These are phyloP conservation scores for Clarkia xantiana DNA, from an alignment of 345 rosid species.

Conservation along the genomic window DNA sequence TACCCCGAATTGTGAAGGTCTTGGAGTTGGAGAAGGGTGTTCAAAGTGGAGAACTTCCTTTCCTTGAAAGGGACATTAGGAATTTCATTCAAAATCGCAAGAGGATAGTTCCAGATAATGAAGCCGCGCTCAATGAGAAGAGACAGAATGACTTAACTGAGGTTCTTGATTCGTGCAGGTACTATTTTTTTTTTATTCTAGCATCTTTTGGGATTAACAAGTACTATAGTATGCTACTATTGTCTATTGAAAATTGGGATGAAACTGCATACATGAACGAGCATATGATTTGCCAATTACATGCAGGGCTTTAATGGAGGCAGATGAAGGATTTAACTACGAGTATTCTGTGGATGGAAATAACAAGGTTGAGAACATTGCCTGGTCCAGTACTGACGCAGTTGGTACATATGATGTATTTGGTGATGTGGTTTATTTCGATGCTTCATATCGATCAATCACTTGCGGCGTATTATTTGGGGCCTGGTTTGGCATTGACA, in stretches of 20 bases:
- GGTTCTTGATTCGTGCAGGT: conserved; percentile 66
- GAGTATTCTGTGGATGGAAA: conserved; percentile 52
- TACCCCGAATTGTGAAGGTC: conserved; percentile 72
- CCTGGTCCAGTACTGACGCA: conserved; percentile 77
- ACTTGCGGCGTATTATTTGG: conserved; percentile 78
- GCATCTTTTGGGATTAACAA: too few species aligned
- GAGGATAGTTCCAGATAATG: conserved; percentile 75
- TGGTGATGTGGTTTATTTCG: conserved; percentile 75
- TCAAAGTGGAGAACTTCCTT: conserved; percentile 73
- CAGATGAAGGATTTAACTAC: conserved; percentile 50
- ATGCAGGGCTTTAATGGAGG: conserved; percentile 53
- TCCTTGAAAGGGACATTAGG: conserved; percentile 86
- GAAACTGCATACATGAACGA: too few species aligned
- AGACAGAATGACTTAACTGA: conserved; percentile 56
- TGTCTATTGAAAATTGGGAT: too few species aligned
- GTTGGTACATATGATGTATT: conserved; percentile 34
- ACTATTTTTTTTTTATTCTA: too few species aligned
- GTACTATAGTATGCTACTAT: too few species aligned
- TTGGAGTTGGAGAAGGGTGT: conserved; percentile 83
- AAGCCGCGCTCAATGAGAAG: conserved; percentile 61
- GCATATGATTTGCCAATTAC: too few species aligned
- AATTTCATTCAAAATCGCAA: conserved; percentile 80
- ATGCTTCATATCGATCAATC: conserved; percentile 61
- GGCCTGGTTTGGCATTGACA: conserved; percentile 67
- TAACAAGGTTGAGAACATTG: conserved; percentile 63